Evolutionary conservation across 208 protist species (phyloP).

Genomic region (Leishmania lainsoni): DNA sequence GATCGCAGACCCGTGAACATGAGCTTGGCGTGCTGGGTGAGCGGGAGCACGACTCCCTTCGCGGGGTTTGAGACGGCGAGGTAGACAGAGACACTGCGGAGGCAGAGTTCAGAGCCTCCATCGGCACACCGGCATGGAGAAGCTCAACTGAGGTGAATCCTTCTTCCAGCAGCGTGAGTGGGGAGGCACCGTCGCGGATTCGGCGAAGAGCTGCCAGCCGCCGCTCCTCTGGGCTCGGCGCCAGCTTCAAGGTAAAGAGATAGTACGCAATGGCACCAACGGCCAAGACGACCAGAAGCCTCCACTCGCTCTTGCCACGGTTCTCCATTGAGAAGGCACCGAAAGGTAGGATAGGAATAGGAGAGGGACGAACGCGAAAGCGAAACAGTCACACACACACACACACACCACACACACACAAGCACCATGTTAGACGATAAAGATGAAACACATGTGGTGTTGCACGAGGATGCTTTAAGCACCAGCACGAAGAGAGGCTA

Average conservation of each 20-base stretch:
- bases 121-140: constrained; percentile 20
- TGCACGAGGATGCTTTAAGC: not conserved
- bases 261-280: constrained; percentile 24
- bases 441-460: not conserved
- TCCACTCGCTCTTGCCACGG: constrained; percentile 16
- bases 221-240: constrained; percentile 6
- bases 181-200: constrained; percentile 10
- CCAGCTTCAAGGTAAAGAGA: not conserved
- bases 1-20: not conserved
- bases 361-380: not conserved
- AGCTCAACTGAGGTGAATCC: constrained; percentile 28
- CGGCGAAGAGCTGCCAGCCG: not conserved
- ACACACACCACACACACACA: not conserved
- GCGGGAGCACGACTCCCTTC: not conserved
- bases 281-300: constrained; percentile 19
- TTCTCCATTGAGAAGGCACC: constrained; percentile 12
- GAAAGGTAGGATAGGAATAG: not conserved
- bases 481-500: not conserved
- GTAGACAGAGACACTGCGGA: not conserved
- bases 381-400: not conserved
- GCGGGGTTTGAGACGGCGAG: not conserved
- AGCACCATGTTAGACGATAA: not conserved
- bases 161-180: constrained; percentile 17
- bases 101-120: constrained; percentile 2
- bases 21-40: not conserved